Evolutionary conservation across 345 rosid species (phyloP), one percentile per base, ranked within the genome.

Genomic region (Dimocarpus longan): DNA sequence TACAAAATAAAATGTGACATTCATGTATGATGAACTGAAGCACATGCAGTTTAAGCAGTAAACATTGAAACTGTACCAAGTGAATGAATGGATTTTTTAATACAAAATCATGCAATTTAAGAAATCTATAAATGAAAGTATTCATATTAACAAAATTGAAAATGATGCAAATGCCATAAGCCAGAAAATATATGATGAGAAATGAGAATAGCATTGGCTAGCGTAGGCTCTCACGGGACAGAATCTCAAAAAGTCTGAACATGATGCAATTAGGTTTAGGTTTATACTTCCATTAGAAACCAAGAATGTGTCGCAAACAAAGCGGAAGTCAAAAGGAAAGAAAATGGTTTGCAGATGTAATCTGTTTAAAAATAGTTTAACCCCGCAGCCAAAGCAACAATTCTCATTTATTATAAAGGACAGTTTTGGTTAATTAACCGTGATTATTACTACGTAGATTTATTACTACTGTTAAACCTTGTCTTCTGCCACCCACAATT

Each of bases 1-100:
- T 96, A 83, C 66, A 80, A 65, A 68, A 75, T 13, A 67, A 6
- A 57, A 72, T 40, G 64, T 42, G 65, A 21, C 19, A 11, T 78
- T 70, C 70, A 19, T 44, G 75, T 28, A 48, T 28, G 8, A 40
- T 66, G 44, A 52, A 6, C 10, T 15, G 37, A 4, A 66, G 57
- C 22, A 66, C 52, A 37, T 52, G 40, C 73, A 19, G 10, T 40
- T 65, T 62, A 56, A 73, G 63, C 19, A 13, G 46, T 60, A 21
- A 21, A n/a, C 40, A 59, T 16, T 2, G 43, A 43, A 32, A 68
- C 57, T n/a, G 24, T 42, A 46, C 44, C 44, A 28, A 28, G 65
- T 19, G 28, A 19, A 7, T 22, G 65, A 21, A 60, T 21, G 10
- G 28, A 10, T 19, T 22, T n/a, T 22, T 21, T 19, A 22, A 60